A percentile compares a stretch with the other conserved stretches of the same genome.
phyloP scores from a whole-genome alignment of 495 filamentous ascomycete genomes.

The Hyaloscypha hepaticicola region DNA sequence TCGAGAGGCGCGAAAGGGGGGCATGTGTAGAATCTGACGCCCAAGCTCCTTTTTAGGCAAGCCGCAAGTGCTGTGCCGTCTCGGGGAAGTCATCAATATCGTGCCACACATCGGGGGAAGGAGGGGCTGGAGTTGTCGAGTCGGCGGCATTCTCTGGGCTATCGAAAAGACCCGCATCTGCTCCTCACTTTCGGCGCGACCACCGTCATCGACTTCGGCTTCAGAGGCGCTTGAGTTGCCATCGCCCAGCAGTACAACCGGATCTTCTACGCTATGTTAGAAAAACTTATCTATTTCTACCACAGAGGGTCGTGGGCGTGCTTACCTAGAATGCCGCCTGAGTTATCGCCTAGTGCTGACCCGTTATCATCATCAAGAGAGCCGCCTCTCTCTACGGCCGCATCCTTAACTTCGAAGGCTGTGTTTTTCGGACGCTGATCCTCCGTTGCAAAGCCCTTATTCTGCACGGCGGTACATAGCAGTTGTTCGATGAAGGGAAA shows the following conservation, averaged over 20 bases:
- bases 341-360: conserved; percentile 12
- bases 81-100: conserved; percentile 26
- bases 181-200: conserved; percentile 8
- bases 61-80: conserved; percentile 19
- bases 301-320: conserved; percentile 3
- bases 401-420: conserved; percentile 14
- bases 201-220: conserved; percentile 17
- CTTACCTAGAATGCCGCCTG: conserved; percentile 16
- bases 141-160: conserved; percentile 15
- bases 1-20: conserved; percentile 14
- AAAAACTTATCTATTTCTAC: conserved; percentile 12
- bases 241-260: too few species aligned
- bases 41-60: conserved; percentile 15
- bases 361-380: background rate
- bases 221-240: conserved; percentile 20
- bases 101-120: conserved; percentile 14
- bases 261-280: background rate
- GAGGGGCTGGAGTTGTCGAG: conserved; percentile 19
- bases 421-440: conserved; percentile 12
- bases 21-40: conserved; percentile 8
- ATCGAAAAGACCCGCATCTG: conserved; percentile 18
- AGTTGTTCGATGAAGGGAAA: conserved; percentile 22
- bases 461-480: conserved; percentile 20
- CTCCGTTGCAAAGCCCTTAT: conserved; percentile 20
- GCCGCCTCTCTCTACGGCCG: conserved; percentile 5